Percentiles rank a stretch among this genome's conserved stretches.
Evolutionary conservation across 1,284 basidiomycete genomes (phyloP).

Genomic region (Ganoderma lucidum): DNA sequence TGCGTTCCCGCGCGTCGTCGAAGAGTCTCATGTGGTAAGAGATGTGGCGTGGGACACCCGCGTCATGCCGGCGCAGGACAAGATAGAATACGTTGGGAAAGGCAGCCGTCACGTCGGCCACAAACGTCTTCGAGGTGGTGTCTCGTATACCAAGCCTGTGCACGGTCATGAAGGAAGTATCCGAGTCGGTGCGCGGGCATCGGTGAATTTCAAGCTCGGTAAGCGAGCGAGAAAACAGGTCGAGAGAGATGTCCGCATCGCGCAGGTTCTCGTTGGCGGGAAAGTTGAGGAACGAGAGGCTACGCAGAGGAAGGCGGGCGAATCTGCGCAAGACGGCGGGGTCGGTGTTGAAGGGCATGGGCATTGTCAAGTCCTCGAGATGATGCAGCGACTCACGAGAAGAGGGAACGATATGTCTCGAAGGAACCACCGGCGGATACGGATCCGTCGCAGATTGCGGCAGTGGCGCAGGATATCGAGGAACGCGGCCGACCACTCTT

Average conservation of each 20-base stretch:
- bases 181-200: not conserved
- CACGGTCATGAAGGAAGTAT: not conserved
- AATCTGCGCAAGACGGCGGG: not conserved
- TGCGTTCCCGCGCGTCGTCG: not conserved
- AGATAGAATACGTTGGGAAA: not conserved
- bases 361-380: not conserved
- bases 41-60: not conserved
- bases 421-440: constrained; percentile 3
- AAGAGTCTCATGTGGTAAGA: not conserved
- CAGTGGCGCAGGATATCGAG: constrained; percentile 6
- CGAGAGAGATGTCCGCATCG: not conserved
- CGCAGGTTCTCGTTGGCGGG: no score
- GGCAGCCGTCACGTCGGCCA: not conserved
- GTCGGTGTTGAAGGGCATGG: not conserved
- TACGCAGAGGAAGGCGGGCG: not conserved
- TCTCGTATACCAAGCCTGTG: not conserved
- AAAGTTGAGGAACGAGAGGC: not conserved
- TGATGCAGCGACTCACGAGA: not conserved
- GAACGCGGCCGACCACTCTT: not conserved
- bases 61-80: not conserved
- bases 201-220: not conserved
- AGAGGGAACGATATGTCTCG: not conserved
- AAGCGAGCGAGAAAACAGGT: not conserved
- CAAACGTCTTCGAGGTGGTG: not conserved
- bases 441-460: not conserved